phyloP scores from a whole-genome alignment of 371 early-diverging fungal species.

The Mucor irregularis region DNA sequence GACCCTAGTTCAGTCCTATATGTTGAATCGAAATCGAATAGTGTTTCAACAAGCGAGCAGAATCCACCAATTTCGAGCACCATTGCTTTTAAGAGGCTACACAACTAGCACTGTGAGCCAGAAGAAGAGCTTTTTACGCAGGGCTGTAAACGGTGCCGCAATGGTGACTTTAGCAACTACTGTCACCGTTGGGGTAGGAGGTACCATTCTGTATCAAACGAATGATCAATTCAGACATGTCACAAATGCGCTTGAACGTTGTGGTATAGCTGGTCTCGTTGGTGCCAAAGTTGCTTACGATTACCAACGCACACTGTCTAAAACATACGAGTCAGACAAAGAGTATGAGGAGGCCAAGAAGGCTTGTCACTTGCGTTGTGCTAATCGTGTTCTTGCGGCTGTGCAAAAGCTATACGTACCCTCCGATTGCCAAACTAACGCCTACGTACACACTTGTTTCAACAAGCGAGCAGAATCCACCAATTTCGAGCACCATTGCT shows the following conservation, averaged over 20 bases:
- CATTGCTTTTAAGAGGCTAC: neutral
- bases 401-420: too few relatives aligned
- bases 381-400: slow-evolving; percentile 59
- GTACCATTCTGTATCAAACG: slow-evolving; percentile 41
- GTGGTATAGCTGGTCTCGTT: slow-evolving; percentile 44
- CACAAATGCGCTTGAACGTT: slow-evolving; percentile 44
- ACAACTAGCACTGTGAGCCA: neutral
- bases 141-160: slow-evolving; percentile 16
- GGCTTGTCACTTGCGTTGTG: slow-evolving; percentile 51
- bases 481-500: neutral
- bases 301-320: slow-evolving; percentile 62
- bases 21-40: neutral
- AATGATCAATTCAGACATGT: slow-evolving; percentile 50
- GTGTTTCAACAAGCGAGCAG: neutral
- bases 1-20: too few relatives aligned
- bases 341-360: slow-evolving; percentile 39
- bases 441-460: neutral
- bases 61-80: neutral
- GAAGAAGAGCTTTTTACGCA: slow-evolving; percentile 2
- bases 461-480: neutral
- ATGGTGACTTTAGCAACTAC: slow-evolving; percentile 19
- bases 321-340: slow-evolving; percentile 37
- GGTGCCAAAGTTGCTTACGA: slow-evolving; percentile 58
- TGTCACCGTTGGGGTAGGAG: slow-evolving; percentile 29
- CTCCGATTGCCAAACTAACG: too few relatives aligned